Conservation (phyloP, 2,329 filamentous ascomycete species). For the Taxawa tesnikishii region DNA sequence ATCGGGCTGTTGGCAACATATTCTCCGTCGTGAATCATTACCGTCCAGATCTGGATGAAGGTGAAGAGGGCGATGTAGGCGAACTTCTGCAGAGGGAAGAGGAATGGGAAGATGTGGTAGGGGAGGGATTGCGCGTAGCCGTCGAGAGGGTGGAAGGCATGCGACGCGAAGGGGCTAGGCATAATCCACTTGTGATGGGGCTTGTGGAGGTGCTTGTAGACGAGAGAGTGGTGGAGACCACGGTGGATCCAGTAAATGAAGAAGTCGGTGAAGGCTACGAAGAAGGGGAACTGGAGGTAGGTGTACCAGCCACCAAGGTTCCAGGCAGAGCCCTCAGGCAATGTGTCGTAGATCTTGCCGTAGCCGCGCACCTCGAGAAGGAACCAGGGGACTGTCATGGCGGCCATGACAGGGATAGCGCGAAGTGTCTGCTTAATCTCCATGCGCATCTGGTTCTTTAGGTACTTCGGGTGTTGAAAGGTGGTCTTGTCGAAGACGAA, state of each 20-base stretch:
- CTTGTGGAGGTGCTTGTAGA: constrained; percentile 91
- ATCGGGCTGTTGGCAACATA: constrained; percentile 84
- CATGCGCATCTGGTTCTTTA: constrained; percentile 80
- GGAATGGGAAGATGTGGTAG: constrained; percentile 85
- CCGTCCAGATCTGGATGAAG: constrained; percentile 95
- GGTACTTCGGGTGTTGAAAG: constrained; percentile 81
- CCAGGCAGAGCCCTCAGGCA: constrained; percentile 39
- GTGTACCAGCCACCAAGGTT: constrained; percentile 71
- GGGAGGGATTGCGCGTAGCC: constrained; percentile 80
- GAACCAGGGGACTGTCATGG: constrained; percentile 73
- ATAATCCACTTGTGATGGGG: constrained; percentile 99
- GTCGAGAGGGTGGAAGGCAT: constrained; percentile 91
- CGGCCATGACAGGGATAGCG: constrained; percentile 70
- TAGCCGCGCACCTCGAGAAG: constrained; percentile 72
- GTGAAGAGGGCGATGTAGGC: constrained; percentile 76
- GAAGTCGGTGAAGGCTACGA: constrained; percentile 79
- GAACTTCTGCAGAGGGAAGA: constrained; percentile 87
- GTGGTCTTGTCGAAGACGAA: constrained; percentile 89
- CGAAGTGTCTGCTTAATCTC: constrained; percentile 72
- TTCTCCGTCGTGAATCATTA: constrained; percentile 92
- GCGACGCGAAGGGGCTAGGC: constrained; percentile 84
- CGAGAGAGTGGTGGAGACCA: constrained; percentile 61
- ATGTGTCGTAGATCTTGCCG: constrained; percentile 74
- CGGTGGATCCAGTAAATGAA: constrained; percentile 89
- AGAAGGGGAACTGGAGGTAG: constrained; percentile 72